Percentiles rank a stretch among this genome's conserved stretches.
phyloP scores from a whole-genome alignment of 371 early-diverging fungal species.

The Lichtheimia corymbifera region DNA sequence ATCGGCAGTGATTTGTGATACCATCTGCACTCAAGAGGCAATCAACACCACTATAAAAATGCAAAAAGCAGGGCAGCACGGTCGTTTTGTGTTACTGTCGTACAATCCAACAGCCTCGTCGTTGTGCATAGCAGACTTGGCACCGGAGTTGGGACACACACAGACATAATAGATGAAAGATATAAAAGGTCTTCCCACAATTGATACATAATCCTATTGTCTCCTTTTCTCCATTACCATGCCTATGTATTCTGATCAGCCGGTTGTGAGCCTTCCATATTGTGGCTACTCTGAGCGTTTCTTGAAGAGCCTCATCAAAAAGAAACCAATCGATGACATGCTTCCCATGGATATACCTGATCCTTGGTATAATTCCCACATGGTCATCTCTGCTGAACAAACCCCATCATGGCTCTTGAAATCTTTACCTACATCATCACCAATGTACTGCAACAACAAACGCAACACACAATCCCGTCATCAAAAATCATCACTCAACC shows the following conservation, averaged over 20 bases:
- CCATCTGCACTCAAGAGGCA: not conserved
- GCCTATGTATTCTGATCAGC: slow-evolving; percentile 17
- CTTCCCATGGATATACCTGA: slow-evolving; percentile 16
- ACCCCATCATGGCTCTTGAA: slow-evolving; percentile 11
- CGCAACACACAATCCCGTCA: not conserved
- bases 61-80: slow-evolving; percentile 6
- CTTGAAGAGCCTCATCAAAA: slow-evolving; percentile 18
- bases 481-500: too few relatives aligned
- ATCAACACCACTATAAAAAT: not conserved
- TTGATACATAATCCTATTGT: not conserved
- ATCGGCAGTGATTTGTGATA: slow-evolving; percentile 10
- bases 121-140: not conserved
- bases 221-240: not conserved
- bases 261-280: slow-evolving; percentile 16
- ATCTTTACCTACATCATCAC: not conserved
- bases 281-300: slow-evolving; percentile 5
- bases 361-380: slow-evolving; percentile 16
- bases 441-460: not conserved
- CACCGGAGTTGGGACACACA: too few relatives aligned
- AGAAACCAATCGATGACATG: slow-evolving; percentile 19
- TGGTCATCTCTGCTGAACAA: slow-evolving; percentile 9
- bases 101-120: slow-evolving; percentile 11
- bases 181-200: not conserved
- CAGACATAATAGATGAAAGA: too few relatives aligned
- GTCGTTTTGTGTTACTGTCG: slow-evolving; percentile 9